Percentiles rank a stretch among this genome's conserved stretches.
Conservation (phyloP, 768 basidiomycete species). For the Tephrocybe sp. region DNA sequence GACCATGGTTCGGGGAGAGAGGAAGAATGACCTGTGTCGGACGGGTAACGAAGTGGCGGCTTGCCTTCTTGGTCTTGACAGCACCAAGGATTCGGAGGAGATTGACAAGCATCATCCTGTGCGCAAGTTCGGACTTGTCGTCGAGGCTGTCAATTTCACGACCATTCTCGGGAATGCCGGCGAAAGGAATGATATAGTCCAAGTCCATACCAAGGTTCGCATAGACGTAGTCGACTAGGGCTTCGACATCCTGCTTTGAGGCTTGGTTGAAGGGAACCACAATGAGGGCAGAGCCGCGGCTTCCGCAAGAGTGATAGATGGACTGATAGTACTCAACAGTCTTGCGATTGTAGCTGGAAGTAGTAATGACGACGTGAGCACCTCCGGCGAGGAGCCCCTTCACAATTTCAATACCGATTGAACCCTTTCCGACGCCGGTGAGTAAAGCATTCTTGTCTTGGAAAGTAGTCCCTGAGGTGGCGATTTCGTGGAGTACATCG, state of each 20-base stretch:
- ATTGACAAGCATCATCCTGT: conserved; percentile 98
- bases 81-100: conserved; percentile 94
- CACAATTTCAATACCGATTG: conserved; percentile 95
- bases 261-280: conserved; percentile 99
- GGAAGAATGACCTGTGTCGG: conserved; percentile 98
- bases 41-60: conserved; percentile 92
- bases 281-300: conserved; percentile 92
- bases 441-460: conserved; percentile 98
- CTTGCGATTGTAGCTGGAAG: conserved; percentile 93
- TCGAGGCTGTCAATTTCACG: conserved; percentile 97
- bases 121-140: conserved; percentile 96
- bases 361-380: conserved; percentile 95
- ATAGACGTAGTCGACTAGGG: conserved; percentile 98
- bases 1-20: conserved; percentile 95
- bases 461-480: conserved; percentile 97
- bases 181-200: conserved; percentile 98
- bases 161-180: conserved; percentile 97
- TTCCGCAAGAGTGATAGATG: conserved; percentile 94
- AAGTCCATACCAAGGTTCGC: conserved; percentile 92
- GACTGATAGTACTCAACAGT: conserved; percentile 98
- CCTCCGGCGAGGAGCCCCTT: conserved; percentile 97
- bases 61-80: conserved; percentile 98
- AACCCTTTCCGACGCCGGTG: conserved; percentile 97
- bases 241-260: conserved; percentile 97
- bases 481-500: conserved; percentile 96